phyloP scores from a whole-genome alignment of 1,284 basidiomycete genomes.

The Austroboletus rostrupii region DNA sequence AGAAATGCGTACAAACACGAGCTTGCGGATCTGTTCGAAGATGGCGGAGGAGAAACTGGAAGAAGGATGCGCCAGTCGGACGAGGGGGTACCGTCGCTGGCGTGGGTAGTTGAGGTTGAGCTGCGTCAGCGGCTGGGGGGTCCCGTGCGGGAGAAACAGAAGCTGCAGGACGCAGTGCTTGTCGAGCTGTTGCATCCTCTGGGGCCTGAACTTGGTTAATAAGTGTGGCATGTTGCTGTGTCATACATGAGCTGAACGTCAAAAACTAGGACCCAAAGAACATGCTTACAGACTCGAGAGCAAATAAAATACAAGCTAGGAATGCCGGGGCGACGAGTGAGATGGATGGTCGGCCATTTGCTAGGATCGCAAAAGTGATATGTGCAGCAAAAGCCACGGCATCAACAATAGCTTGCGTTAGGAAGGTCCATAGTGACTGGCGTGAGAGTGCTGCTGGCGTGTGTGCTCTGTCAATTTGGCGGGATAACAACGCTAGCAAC shows the following conservation, averaged over 20 bases:
- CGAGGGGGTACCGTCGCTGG: slow-evolving; percentile 14
- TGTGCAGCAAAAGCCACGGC: slow-evolving; percentile 81
- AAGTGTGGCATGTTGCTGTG: slow-evolving; percentile 77
- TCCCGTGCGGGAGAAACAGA: slow-evolving; percentile 7
- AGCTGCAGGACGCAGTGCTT: slow-evolving; percentile 12
- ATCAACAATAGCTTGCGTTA: slow-evolving; percentile 74
- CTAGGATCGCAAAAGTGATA: slow-evolving; percentile 78
- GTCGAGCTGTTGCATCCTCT: slow-evolving; percentile 49
- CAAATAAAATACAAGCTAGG: slow-evolving; percentile 65
- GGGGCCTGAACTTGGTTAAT: slow-evolving; percentile 81
- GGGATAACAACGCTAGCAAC: slow-evolving; percentile 64
- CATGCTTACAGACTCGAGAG: slow-evolving; percentile 65
- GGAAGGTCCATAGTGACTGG: slow-evolving; percentile 78
- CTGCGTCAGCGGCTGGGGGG: neutral
- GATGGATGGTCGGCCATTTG: slow-evolving; percentile 74
- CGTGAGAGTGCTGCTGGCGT: slow-evolving; percentile 76
- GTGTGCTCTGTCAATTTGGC: slow-evolving; percentile 72
- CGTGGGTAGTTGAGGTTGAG: slow-evolving; percentile 17
- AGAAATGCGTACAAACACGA: slow-evolving; percentile 52
- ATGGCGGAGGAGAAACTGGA: slow-evolving; percentile 51
- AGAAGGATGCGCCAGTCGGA: slow-evolving; percentile 34
- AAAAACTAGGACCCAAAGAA: neutral
- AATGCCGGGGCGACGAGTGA: slow-evolving; percentile 81
- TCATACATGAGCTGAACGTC: neutral
- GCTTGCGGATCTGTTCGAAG: slow-evolving; percentile 67